Evolutionary conservation across 441 rosid species (phyloP).

Genomic region (Erysimum cheiri): DNA sequence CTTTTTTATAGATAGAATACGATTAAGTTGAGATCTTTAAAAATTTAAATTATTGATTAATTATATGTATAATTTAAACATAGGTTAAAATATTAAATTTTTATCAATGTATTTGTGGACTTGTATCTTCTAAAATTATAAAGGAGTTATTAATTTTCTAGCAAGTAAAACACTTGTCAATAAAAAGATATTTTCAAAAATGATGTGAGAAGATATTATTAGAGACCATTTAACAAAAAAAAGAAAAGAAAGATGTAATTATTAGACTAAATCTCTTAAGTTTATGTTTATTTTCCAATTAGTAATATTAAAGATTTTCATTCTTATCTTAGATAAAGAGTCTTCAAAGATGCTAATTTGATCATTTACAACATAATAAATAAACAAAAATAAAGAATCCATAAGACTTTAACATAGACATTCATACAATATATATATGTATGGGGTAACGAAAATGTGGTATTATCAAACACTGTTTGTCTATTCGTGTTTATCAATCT

Average conservation of each 20-base stretch:
- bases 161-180: not conserved
- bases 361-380: not conserved
- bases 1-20: no score
- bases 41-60: no score
- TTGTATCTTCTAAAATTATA: not conserved
- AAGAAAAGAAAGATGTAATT: no score
- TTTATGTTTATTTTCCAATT: not conserved
- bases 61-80: not conserved
- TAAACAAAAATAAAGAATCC: not conserved
- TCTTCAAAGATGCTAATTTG: not conserved
- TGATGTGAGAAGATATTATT: not conserved
- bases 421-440: not conserved
- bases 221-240: no score
- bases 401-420: not conserved
- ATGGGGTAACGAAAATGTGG: not conserved
- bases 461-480: conserved; percentile 1
- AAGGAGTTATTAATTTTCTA: not conserved
- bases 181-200: not conserved
- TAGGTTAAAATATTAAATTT: not conserved
- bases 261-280: not conserved
- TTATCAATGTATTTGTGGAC: not conserved
- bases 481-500: not conserved
- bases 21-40: no score
- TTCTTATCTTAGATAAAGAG: not conserved
- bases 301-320: not conserved